phyloP scores from a whole-genome alignment of 208 protist species.

The Willaertia magna region DNA sequence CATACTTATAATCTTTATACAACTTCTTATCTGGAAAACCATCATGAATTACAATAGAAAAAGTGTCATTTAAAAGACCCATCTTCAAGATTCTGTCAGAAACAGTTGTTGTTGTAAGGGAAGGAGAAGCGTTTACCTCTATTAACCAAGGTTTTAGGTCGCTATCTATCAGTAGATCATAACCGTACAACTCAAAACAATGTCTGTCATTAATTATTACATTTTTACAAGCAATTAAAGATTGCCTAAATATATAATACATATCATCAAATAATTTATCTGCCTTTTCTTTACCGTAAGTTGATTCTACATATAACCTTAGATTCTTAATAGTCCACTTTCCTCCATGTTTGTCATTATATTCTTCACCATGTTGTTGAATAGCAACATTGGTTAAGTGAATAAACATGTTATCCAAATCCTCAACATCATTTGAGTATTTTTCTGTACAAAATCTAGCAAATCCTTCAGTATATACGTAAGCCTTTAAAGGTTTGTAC shows the following conservation, averaged over 20 bases:
- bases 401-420: slow-evolving; percentile 59
- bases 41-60: slow-evolving; percentile 62
- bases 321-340: slow-evolving; percentile 79
- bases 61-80: slow-evolving; percentile 52
- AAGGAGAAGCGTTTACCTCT: slow-evolving; percentile 84
- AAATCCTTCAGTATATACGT: slow-evolving; percentile 73
- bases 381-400: slow-evolving; percentile 93
- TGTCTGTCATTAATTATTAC: slow-evolving; percentile 83
- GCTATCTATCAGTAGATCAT: slow-evolving; percentile 90
- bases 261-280: slow-evolving; percentile 66
- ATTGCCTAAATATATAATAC: slow-evolving; percentile 75
- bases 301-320: slow-evolving; percentile 58
- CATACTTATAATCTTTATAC: slow-evolving; percentile 54
- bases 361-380: slow-evolving; percentile 76
- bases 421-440: slow-evolving; percentile 13
- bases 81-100: slow-evolving; percentile 65
- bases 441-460: slow-evolving; percentile 72
- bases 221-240: slow-evolving; percentile 62
- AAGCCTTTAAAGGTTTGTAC: slow-evolving; percentile 75
- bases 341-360: slow-evolving; percentile 78
- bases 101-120: slow-evolving; percentile 59
- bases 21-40: slow-evolving; percentile 43
- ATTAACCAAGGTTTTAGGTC: slow-evolving; percentile 84
- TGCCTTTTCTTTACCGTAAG: slow-evolving; percentile 48
- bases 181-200: slow-evolving; percentile 94